These are phyloP conservation scores for Penicillium sp. DNA, from an alignment of 2,329 filamentous ascomycete species.

Conservation along the genomic window DNA sequence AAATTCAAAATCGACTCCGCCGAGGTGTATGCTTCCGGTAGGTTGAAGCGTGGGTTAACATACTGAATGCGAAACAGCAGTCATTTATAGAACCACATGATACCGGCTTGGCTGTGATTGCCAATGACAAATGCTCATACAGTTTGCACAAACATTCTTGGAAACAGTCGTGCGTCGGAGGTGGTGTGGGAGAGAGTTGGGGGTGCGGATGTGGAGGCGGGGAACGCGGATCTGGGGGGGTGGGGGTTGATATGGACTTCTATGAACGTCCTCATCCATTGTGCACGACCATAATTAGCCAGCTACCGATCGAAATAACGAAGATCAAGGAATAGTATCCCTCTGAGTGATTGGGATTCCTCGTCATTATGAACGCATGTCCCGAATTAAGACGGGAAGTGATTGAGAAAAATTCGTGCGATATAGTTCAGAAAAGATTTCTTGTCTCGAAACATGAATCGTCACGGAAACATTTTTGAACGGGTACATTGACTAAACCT, in stretches of 20 bases:
- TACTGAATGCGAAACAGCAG: not conserved
- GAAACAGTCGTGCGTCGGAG: not conserved
- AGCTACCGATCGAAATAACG: not conserved
- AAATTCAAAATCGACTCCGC: not conserved
- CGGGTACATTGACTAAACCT: too few relatives aligned
- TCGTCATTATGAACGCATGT: not conserved
- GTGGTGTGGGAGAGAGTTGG: not conserved
- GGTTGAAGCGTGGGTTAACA: not conserved
- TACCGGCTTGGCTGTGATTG: not conserved
- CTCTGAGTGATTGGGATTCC: not conserved
- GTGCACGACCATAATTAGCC: not conserved
- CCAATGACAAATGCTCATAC: too few relatives aligned
- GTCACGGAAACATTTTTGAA: too few relatives aligned
- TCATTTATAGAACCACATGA: not conserved
- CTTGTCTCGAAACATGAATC: not conserved
- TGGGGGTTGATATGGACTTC: not conserved
- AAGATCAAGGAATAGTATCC: too few relatives aligned
- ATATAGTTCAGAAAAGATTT: not conserved
- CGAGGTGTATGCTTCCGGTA: not conserved
- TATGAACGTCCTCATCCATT: not conserved
- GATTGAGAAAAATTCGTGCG: too few relatives aligned
- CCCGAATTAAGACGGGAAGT: not conserved
- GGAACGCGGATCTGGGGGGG: constrained; percentile 7
- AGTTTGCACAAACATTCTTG: not conserved
- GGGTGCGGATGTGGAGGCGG: constrained; percentile 13